Evolutionary conservation across 148 eudicot genomes (phyloP).

Genomic region (Chenopodium album): DNA sequence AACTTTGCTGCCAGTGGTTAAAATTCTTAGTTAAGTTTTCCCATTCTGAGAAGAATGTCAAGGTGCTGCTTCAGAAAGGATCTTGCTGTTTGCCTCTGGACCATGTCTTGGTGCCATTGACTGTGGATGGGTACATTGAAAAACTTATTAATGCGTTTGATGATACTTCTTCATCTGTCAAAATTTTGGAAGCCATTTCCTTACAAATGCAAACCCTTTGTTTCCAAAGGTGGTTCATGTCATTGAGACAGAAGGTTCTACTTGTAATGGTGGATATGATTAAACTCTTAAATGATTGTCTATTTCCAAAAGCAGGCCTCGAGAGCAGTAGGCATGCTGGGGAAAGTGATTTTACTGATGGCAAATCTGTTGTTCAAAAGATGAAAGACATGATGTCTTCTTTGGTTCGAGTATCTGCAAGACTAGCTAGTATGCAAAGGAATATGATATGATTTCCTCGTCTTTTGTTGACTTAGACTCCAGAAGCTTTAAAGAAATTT

Average conservation of each 20-base stretch:
- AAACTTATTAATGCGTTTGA: conserved; percentile 40
- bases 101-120: conserved; percentile 8
- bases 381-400: conserved; percentile 26
- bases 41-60: conserved; percentile 46
- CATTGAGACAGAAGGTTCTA: conserved; percentile 55
- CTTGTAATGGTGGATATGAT: conserved; percentile 46
- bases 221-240: conserved; percentile 77
- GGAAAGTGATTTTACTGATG: conserved; percentile 15
- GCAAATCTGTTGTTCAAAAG: conserved; percentile 11
- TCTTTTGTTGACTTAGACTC: conserved; percentile 63
- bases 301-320: conserved; percentile 18
- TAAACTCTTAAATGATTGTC: conserved; percentile 37
- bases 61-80: conserved; percentile 36
- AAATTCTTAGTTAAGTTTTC: conserved; percentile 53
- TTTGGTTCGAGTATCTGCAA: conserved; percentile 43
- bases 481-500: conserved; percentile 48
- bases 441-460: conserved; percentile 60
- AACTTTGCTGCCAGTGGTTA: conserved; percentile 53
- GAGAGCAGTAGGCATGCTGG: conserved; percentile 15
- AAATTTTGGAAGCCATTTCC: conserved; percentile 42
- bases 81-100: conserved; percentile 21
- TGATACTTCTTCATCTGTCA: conserved; percentile 42
- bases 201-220: conserved; percentile 34
- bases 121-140: conserved; percentile 29
- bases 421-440: conserved; percentile 50